Base-by-base conservation (phyloP, 2,329 filamentous ascomycete genomes). In the Coniosporium tulheliwenetii region DNA sequence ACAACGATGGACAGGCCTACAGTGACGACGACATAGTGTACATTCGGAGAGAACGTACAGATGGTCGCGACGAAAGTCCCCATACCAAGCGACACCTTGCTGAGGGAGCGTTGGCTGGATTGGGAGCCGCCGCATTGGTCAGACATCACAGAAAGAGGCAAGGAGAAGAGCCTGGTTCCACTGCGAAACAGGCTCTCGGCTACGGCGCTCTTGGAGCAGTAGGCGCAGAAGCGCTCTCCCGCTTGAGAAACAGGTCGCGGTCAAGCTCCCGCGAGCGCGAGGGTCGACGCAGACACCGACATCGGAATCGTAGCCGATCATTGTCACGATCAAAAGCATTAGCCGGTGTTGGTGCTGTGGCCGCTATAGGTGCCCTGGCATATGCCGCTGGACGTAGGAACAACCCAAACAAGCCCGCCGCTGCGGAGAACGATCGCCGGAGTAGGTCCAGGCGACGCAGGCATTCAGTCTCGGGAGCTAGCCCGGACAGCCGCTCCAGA, bases 21-120 rank as follows among this genome's bases (percentile, higher is more conserved):
- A 73, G 73, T 48, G 75, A 78, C 50, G 74, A 78, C 45, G 75
- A 75, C 49, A 69, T 72, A 50, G 70, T 77, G 41, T 75, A 77
- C 48, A 61, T 75, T 32, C 69, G 69, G 48, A 68, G 70, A 59
- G 67, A 70, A 64, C 49, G 67, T 61, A 50, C 62, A 30, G 62
- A 58, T 35, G 45, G 44, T 16, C 49, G 53, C 14, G 55, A 57
- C 29, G 45, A 48, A 9, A 66, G 66, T 40, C 65, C 66, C 13
- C 66, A 74, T 45, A 70, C 69, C 47, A 58, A 58, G 39, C 71
- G 71, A 30, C 71, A 78, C 50, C 56, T 79, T 36, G 75, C 74
- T n/a, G 75, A 75, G 50, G 76, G 75, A 37, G 72, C 73, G 19
- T 56, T 77, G 40, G 71, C 71, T 35, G 76, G 75, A 37, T 61